Conservation (phyloP, 495 filamentous ascomycete genomes). For the Aspergillus taichungensis region DNA sequence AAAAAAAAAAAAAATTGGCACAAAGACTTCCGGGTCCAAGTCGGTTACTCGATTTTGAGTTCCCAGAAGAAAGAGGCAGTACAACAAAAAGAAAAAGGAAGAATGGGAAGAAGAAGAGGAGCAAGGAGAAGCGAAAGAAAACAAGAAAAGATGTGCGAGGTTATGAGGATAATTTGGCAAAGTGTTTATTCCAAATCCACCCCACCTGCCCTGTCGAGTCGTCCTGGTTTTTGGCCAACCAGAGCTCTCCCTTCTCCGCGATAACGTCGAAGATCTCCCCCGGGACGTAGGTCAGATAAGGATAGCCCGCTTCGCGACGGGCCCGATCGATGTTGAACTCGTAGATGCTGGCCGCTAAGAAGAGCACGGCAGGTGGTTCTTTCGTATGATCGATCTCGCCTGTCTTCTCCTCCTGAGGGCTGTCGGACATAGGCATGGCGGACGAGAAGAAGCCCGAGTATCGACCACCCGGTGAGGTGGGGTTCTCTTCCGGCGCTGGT, state of each 20-base stretch:
- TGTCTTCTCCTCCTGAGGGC: constrained; percentile 21
- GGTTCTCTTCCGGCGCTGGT: constrained; percentile 13
- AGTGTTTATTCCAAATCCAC: constrained; percentile 99
- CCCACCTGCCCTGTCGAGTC: constrained; percentile 69
- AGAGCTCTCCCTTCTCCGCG: constrained; percentile 92
- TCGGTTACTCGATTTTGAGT: neutral
- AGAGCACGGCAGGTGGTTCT: constrained; percentile 50
- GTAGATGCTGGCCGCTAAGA: constrained; percentile 87
- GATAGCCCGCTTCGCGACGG: constrained; percentile 88
- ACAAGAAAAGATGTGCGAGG: neutral
- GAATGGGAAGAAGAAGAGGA: neutral
- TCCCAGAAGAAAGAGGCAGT: neutral
- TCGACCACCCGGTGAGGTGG: constrained; percentile 24
- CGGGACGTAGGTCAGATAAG: constrained; percentile 88
- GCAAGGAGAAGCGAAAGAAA: neutral
- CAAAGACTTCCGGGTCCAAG: neutral
- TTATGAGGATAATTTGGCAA: constrained; percentile 59
- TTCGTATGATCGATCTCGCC: constrained; percentile 17
- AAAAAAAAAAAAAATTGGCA: neutral
- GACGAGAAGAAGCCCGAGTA: constrained; percentile 74
- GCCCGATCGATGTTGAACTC: constrained; percentile 92
- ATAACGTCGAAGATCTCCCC: constrained; percentile 92
- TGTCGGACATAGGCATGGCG: constrained; percentile 74
- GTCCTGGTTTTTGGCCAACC: constrained; percentile 96
- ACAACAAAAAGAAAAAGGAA: neutral